A percentile compares a stretch with the other conserved stretches of the same genome.
Conservation (phyloP, 139 green algal genomes). For the Chlorella sp. region DNA sequence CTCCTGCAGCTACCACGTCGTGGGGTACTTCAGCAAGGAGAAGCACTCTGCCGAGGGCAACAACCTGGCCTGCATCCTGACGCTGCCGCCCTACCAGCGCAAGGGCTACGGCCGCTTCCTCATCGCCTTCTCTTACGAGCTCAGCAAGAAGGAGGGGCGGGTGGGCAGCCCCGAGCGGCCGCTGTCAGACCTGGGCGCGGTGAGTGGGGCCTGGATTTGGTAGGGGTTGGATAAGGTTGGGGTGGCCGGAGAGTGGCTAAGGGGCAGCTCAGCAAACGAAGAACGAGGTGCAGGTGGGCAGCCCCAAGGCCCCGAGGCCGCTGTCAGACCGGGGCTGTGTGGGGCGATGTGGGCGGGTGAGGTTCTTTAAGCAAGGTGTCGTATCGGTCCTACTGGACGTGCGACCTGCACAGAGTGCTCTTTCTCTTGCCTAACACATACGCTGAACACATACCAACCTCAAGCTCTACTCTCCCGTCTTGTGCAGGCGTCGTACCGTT, state of each 20-base stretch:
- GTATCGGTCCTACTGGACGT: neutral
- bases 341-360: too few relatives aligned
- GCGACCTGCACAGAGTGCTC: too few relatives aligned
- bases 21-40: conserved; percentile 96
- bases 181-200: conserved; percentile 94
- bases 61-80: conserved; percentile 99
- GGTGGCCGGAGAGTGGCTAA: too few relatives aligned
- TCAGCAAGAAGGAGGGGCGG: conserved; percentile 96
- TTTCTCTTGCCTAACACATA: too few relatives aligned
- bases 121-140: conserved; percentile 98
- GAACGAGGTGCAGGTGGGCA: too few relatives aligned
- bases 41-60: conserved; percentile 91
- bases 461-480: too few relatives aligned
- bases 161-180: conserved; percentile 94
- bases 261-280: too few relatives aligned
- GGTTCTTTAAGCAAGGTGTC: too few relatives aligned
- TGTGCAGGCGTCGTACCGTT: too few relatives aligned
- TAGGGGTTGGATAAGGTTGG: neutral
- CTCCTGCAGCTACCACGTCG: conserved; percentile 81
- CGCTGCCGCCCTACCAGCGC: conserved; percentile 96
- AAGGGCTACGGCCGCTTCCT: conserved; percentile 99
- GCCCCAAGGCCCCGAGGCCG: too few relatives aligned
- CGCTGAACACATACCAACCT: too few relatives aligned
- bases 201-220: conserved; percentile 28
- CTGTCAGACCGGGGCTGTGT: too few relatives aligned